These are phyloP conservation scores for Mercurialis annua DNA, from an alignment of 345 rosid genomes.

Conservation along the genomic window DNA sequence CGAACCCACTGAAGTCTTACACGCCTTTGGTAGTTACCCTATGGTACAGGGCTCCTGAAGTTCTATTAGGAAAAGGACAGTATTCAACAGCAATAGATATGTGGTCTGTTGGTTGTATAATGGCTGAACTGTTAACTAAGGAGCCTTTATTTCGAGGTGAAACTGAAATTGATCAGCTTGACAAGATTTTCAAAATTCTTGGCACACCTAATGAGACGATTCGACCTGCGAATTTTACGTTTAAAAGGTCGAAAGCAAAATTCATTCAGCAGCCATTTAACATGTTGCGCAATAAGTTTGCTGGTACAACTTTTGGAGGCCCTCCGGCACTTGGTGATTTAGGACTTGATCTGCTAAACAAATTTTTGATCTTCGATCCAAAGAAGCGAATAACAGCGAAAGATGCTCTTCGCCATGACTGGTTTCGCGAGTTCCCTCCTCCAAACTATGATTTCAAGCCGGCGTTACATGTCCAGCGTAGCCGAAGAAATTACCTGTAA, in stretches of 20 bases:
- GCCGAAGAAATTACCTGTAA: too few species aligned
- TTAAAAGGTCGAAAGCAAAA: slow-evolving; percentile 63
- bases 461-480: too few species aligned
- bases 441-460: slow-evolving; percentile 31
- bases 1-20: slow-evolving; percentile 75
- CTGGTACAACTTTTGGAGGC: slow-evolving; percentile 61
- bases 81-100: slow-evolving; percentile 84
- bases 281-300: slow-evolving; percentile 68
- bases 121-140: slow-evolving; percentile 74
- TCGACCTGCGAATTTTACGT: slow-evolving; percentile 64
- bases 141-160: slow-evolving; percentile 71
- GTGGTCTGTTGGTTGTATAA: slow-evolving; percentile 92
- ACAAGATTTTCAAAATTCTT: slow-evolving; percentile 64
- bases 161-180: slow-evolving; percentile 61
- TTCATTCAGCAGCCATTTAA: slow-evolving; percentile 57
- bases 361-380: slow-evolving; percentile 62
- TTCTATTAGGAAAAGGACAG: slow-evolving; percentile 60
- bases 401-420: slow-evolving; percentile 67
- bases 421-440: slow-evolving; percentile 75
- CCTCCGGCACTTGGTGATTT: slow-evolving; percentile 63
- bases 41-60: slow-evolving; percentile 89
- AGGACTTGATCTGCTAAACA: slow-evolving; percentile 69
- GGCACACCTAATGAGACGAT: slow-evolving; percentile 66
- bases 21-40: slow-evolving; percentile 66
- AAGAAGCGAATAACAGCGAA: slow-evolving; percentile 71